Evolutionary conservation across 2,329 filamentous ascomycete species (phyloP), one percentile per base, ranked within the genome.

Genomic region (Phialophora tarda): DNA sequence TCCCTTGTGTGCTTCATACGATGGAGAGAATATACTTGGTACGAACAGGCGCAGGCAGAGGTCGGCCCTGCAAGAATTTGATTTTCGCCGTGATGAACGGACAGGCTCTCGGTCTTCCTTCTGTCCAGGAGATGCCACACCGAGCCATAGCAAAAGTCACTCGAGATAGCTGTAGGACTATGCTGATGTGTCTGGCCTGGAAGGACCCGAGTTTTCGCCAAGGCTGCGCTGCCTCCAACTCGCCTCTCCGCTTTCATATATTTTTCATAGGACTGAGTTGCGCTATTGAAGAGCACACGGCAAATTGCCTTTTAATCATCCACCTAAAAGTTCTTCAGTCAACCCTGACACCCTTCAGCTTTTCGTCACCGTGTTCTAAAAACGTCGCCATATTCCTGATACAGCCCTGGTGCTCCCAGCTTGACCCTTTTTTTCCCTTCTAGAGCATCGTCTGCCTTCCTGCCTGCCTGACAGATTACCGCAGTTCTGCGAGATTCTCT

Each of bases 381-480:
- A 38, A n/a, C 59, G 32, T 30, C 48, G 21, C 47, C 30, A 53
- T 26, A n/a, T 21, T 53, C 12, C 47, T 61, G 59, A 21, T 32
- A 32, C 28, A 48, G 23, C 51, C 47, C 38, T 44, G 38, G 38
- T 61, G 47, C 59, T 41, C 23, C 32, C 30, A 26, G 26, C 24
- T 21, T 32, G 47, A 26, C 24, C 14, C 47, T 61, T 38, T 41
- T 41, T 30, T 28, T 23, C n/a, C 48, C 23, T 41, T 38, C 26
- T 11, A 61, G 23, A 47, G 34, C 17, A 23, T 38, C 56, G 51
- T 32, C 50, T 23, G 56, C 57, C 32, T 63, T 26, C 48, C 59
- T 62, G 59, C 55, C 55, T 62, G 59, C 59, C 47, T 62, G 54
- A 53, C 60, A 63, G 59, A 66, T 63, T 63, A 55, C 34, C 59